Percentiles rank a stretch among this genome's conserved stretches.
phyloP scores from a whole-genome alignment of 768 basidiomycete genomes.

The Agrocybe pediades region DNA sequence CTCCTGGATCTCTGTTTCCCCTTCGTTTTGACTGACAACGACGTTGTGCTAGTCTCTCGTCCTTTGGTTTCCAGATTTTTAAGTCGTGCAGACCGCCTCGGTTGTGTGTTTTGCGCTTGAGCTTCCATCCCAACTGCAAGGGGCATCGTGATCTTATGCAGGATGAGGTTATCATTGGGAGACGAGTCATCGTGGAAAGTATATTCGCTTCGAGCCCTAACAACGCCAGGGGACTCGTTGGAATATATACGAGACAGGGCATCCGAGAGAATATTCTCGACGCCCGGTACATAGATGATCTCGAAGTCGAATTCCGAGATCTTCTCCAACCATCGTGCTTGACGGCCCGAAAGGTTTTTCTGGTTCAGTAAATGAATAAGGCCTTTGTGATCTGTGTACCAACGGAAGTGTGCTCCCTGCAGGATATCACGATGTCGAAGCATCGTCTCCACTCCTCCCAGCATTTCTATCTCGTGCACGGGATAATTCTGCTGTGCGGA shows the following conservation, averaged over 20 bases:
- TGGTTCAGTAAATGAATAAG: constrained; percentile 33
- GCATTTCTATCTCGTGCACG: constrained; percentile 38
- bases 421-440: constrained; percentile 27
- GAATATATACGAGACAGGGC: constrained; percentile 35
- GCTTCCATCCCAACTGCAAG: background rate
- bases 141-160: constrained; percentile 1
- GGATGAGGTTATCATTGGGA: constrained; percentile 8
- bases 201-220: constrained; percentile 22
- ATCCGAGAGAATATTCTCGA: constrained; percentile 40
- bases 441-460: constrained; percentile 37
- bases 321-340: constrained; percentile 40
- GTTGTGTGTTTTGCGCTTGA: background rate
- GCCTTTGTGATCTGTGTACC: constrained; percentile 35
- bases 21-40: no score
- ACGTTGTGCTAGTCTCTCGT: background rate
- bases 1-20: no score
- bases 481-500: constrained; percentile 38
- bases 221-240: constrained; percentile 21
- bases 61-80: background rate
- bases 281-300: constrained; percentile 33
- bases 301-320: constrained; percentile 39
- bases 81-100: background rate
- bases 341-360: constrained; percentile 33
- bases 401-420: constrained; percentile 28
- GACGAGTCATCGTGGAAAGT: constrained; percentile 6